Evolutionary conservation across 140 eudicot genomes (phyloP).

Genomic region (Erigeron philadelphicus): DNA sequence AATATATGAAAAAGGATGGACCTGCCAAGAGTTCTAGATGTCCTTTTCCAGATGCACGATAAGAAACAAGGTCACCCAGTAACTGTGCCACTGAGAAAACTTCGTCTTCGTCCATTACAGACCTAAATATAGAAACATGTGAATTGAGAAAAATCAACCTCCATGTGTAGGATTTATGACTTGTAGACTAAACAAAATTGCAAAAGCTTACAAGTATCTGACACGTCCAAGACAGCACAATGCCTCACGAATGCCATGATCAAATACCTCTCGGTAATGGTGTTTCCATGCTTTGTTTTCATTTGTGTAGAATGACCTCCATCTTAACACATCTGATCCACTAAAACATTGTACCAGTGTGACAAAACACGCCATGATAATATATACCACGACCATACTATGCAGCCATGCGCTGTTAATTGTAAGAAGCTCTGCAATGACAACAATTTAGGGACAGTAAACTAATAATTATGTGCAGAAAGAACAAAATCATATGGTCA

Average conservation of each 20-base stretch:
- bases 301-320: slow-evolving; percentile 65
- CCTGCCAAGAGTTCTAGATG: slow-evolving; percentile 83
- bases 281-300: slow-evolving; percentile 64
- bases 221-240: slow-evolving; percentile 77
- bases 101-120: slow-evolving; percentile 67
- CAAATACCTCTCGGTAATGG: slow-evolving; percentile 70
- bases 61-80: slow-evolving; percentile 75
- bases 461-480: background rate
- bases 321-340: slow-evolving; percentile 67
- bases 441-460: slow-evolving; percentile 17
- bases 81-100: slow-evolving; percentile 66
- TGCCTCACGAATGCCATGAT: slow-evolving; percentile 80
- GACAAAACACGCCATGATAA: slow-evolving; percentile 42
- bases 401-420: slow-evolving; percentile 34
- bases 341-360: slow-evolving; percentile 52
- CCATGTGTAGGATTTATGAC: background rate
- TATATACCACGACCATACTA: slow-evolving; percentile 31
- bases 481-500: background rate
- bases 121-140: slow-evolving; percentile 28
- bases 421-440: slow-evolving; percentile 41
- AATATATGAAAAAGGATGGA: slow-evolving; percentile 19
- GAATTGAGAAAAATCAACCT: slow-evolving; percentile 6
- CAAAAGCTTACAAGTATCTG: slow-evolving; percentile 55
- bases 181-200: slow-evolving; percentile 19
- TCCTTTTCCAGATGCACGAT: slow-evolving; percentile 75